Percentiles rank a stretch among this genome's conserved stretches.
These are phyloP conservation scores for Passalora sequoiae DNA, from an alignment of 2,329 filamentous ascomycete genomes.

Conservation along the genomic window DNA sequence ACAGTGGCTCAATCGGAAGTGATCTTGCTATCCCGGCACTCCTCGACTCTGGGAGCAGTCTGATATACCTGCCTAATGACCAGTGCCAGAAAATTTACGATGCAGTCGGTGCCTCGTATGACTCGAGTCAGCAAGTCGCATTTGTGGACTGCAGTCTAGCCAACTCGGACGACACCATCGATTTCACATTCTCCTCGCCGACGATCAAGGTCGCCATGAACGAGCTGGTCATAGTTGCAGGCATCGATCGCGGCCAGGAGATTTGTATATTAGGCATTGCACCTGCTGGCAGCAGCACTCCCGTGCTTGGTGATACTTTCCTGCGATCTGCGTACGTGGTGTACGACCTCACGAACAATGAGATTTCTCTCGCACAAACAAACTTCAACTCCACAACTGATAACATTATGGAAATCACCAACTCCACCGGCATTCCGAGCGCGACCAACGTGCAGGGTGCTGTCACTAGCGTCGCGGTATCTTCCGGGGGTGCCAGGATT, in stretches of 20 bases:
- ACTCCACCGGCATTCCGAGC: constrained; percentile 48
- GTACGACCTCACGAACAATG: constrained; percentile 56
- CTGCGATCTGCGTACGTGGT: constrained; percentile 59
- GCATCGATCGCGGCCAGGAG: constrained; percentile 37
- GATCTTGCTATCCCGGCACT: constrained; percentile 52
- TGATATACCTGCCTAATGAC: constrained; percentile 63
- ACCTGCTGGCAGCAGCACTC: constrained; percentile 44
- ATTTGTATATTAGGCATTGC: constrained; percentile 50
- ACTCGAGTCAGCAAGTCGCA: constrained; percentile 40
- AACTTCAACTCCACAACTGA: constrained; percentile 53
- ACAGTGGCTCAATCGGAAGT: constrained; percentile 40
- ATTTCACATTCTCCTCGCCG: constrained; percentile 54
- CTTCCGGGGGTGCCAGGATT: background rate
- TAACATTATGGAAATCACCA: constrained; percentile 52
- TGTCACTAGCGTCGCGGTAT: constrained; percentile 43
- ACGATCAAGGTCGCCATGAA: constrained; percentile 52
- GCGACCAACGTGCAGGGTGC: constrained; percentile 50
- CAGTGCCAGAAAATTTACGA: constrained; percentile 46
- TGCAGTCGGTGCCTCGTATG: constrained; percentile 40
- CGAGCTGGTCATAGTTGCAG: constrained; percentile 53
- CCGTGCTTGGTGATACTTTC: constrained; percentile 59
- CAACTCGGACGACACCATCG: constrained; percentile 46
- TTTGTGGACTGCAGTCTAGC: constrained; percentile 51
- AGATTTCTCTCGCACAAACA: constrained; percentile 58
- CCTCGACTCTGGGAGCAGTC: constrained; percentile 69